Base-by-base conservation (phyloP, 2,329 filamentous ascomycete genomes). In the Paecilomyces fulvus region DNA sequence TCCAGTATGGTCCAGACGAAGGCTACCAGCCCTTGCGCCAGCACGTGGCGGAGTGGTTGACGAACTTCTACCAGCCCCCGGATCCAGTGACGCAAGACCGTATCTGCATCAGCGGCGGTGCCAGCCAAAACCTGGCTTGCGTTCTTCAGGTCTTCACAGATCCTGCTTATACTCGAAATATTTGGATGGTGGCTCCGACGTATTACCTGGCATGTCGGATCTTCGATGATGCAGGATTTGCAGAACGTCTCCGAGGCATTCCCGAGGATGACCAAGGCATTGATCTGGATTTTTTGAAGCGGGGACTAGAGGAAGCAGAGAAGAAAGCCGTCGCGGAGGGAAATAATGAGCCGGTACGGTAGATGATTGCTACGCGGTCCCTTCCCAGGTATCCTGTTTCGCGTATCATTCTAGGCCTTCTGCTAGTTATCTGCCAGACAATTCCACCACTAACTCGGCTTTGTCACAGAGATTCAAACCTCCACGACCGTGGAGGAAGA, bases 141-240 rank as follows among this genome's bases (percentile, higher is more conserved):
- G 75, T 95, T 3, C 75, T 96, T 52, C 83, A 88, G 70, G 88
- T 88, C 30, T 96, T 88, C 67, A 88, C 90, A 0, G 92, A 96
- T 69, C 88, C 89, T 0, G 72, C 78, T 2, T 87, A 85, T 65
- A 96, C 92, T 1, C 78, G 81, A 50, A 83, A 83, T 61, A 79
- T 95, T 9, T 96, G 89, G 88, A 82, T 92, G 72, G 84, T 91
- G 1, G 84, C 87, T 20, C 92, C 92, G 3, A 87, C 87, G 51
- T 96, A 95, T 68, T 88, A 90, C 71, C 78, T 95, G n/a, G 88
- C 86, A 0, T 91, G 88, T 65, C 80, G 86, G n/a, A 89, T 95
- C 56, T 91, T 96, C 65, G 85, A 88, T 57, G 92, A 96, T 71
- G 79, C 85, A 4, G 88, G 90, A 0, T 90, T 95, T 62, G 76